Conservation (phyloP, 1,284 basidiomycete genomes). For the Leccinum variabile region DNA sequence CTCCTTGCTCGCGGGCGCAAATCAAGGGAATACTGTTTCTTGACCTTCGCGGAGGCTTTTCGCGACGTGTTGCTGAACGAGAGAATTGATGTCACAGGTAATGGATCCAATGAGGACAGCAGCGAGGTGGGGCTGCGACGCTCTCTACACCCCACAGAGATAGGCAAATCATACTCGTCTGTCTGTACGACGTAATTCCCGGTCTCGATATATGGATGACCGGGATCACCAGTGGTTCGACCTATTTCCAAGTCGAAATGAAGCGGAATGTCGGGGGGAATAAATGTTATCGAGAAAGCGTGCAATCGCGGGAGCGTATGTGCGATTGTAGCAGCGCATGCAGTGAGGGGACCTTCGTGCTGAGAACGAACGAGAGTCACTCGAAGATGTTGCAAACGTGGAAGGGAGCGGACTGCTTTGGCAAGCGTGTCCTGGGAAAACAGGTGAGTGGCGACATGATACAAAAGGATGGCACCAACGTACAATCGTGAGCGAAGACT, state of each 20-base stretch:
- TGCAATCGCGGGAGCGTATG: slow-evolving; percentile 61
- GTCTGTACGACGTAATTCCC: slow-evolving; percentile 55
- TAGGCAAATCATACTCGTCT: slow-evolving; percentile 46
- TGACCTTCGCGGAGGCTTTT: slow-evolving; percentile 14
- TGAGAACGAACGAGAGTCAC: slow-evolving; percentile 64
- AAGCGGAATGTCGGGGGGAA: slow-evolving; percentile 45
- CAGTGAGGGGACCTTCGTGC: slow-evolving; percentile 58
- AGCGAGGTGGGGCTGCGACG: slow-evolving; percentile 42
- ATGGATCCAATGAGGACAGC: slow-evolving; percentile 40
- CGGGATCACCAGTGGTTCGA: slow-evolving; percentile 34
- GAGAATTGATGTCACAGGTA: slow-evolving; percentile 39
- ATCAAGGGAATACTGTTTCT: slow-evolving; percentile 26
- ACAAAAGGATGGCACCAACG: slow-evolving; percentile 25
- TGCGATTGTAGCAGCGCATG: slow-evolving; percentile 61
- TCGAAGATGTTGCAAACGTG: slow-evolving; percentile 57
- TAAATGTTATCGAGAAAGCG: slow-evolving; percentile 61
- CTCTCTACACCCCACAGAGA: slow-evolving; percentile 46
- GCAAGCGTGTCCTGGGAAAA: slow-evolving; percentile 48
- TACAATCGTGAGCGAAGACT: slow-evolving; percentile 69
- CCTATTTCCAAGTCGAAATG: slow-evolving; percentile 30
- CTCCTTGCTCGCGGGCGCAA: slow-evolving; percentile 35
- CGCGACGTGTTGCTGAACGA: slow-evolving; percentile 33
- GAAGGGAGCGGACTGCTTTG: slow-evolving; percentile 56
- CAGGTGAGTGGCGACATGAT: slow-evolving; percentile 3
- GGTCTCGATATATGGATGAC: slow-evolving; percentile 32